Conservation (phyloP, 2,329 filamentous ascomycete species). For the Pseudogymnoascus verrucosus region DNA sequence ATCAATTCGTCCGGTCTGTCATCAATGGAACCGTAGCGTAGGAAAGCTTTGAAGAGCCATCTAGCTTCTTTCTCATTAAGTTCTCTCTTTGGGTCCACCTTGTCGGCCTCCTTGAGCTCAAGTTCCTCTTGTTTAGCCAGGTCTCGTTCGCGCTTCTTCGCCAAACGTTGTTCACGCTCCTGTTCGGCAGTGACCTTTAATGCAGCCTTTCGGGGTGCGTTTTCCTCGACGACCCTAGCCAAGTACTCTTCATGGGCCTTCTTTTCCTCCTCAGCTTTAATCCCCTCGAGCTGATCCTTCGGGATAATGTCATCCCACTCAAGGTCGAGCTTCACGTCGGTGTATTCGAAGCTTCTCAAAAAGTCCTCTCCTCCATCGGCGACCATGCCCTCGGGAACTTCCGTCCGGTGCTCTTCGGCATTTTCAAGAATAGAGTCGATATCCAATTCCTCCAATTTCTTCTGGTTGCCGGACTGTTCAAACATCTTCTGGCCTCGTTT, state of each 20-base stretch:
- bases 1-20: slow-evolving; percentile 83
- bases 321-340: slow-evolving; percentile 93
- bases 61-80: slow-evolving; percentile 88
- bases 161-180: slow-evolving; percentile 56
- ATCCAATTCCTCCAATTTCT: slow-evolving; percentile 92
- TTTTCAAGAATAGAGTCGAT: slow-evolving; percentile 96
- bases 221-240: slow-evolving; percentile 74
- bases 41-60: slow-evolving; percentile 82
- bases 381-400: slow-evolving; percentile 87
- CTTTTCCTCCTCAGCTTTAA: slow-evolving; percentile 83
- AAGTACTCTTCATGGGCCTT: slow-evolving; percentile 78
- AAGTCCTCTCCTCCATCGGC: slow-evolving; percentile 97
- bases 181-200: slow-evolving; percentile 48
- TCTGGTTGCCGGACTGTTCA: slow-evolving; percentile 92
- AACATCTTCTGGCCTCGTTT: slow-evolving; percentile 99
- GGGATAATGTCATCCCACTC: slow-evolving; percentile 99
- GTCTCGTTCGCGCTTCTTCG: slow-evolving; percentile 59
- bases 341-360: slow-evolving; percentile 81
- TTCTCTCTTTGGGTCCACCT: slow-evolving; percentile 78
- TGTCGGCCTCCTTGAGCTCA: slow-evolving; percentile 56
- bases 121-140: slow-evolving; percentile 63
- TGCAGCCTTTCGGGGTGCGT: slow-evolving; percentile 68
- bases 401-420: slow-evolving; percentile 93
- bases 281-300: slow-evolving; percentile 78
- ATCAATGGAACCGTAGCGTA: slow-evolving; percentile 83